Conservation (phyloP, 164 flowering plant species). For the Stephania cephalantha region DNA sequence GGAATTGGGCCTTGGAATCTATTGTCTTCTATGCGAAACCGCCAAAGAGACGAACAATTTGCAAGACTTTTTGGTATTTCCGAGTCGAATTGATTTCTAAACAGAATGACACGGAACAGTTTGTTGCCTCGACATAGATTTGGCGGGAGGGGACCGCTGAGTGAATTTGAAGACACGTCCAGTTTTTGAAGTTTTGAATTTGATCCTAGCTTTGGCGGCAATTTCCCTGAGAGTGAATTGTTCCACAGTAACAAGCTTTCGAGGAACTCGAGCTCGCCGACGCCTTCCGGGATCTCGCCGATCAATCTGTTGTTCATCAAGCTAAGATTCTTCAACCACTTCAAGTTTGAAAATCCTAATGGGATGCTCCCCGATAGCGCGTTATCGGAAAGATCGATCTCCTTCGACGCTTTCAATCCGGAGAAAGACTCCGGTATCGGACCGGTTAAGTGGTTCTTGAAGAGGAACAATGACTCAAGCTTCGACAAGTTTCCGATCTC, state of each 20-base stretch:
- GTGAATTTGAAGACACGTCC: constrained; percentile 55
- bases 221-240: constrained; percentile 53
- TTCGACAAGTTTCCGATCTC: constrained; percentile 5
- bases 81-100: constrained; percentile 46
- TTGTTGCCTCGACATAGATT: constrained; percentile 49
- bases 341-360: constrained; percentile 43
- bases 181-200: constrained; percentile 43
- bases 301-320: constrained; percentile 44
- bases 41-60: constrained; percentile 42
- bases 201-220: constrained; percentile 67
- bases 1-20: constrained; percentile 48
- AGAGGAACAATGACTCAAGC: constrained; percentile 40
- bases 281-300: constrained; percentile 59
- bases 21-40: constrained; percentile 53
- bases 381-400: constrained; percentile 31
- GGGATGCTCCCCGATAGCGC: constrained; percentile 60
- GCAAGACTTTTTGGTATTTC: constrained; percentile 54
- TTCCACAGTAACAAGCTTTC: constrained; percentile 36
- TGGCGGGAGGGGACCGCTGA: constrained; percentile 66
- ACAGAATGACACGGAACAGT: constrained; percentile 39
- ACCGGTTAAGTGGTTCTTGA: constrained; percentile 49
- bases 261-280: constrained; percentile 25
- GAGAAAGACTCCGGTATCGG: constrained; percentile 63
- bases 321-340: constrained; percentile 26
- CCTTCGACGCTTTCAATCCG: constrained; percentile 41